A percentile compares a stretch with the other conserved stretches of the same genome.
Conservation (phyloP, 345 rosid species). For the Dipteronia dyeriana region DNA sequence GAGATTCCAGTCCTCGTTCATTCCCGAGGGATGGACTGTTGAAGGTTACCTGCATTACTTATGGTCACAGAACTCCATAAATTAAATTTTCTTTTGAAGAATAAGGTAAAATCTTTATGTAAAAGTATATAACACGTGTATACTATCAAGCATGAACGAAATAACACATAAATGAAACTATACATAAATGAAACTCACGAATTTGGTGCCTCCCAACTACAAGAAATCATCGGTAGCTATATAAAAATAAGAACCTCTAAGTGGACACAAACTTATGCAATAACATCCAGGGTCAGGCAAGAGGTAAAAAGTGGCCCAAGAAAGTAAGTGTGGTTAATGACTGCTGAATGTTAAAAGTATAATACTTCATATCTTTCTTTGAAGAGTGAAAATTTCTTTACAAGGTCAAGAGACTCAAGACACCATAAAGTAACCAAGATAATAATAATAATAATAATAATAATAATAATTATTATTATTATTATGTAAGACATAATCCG, state of each 20-base stretch:
- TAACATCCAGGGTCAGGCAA: neutral
- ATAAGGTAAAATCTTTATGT: too few species aligned
- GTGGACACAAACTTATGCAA: neutral
- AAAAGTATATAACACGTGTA: too few species aligned
- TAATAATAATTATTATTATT: too few species aligned
- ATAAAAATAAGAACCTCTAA: neutral
- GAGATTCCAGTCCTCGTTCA: neutral
- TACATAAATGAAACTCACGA: too few species aligned
- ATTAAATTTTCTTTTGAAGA: too few species aligned
- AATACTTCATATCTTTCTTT: neutral
- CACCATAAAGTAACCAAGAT: neutral
- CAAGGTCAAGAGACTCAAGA: neutral
- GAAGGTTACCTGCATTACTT: neutral
- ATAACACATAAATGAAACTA: too few species aligned
- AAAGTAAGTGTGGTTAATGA: neutral
- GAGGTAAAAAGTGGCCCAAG: neutral
- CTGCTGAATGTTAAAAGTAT: neutral
- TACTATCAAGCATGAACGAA: too few species aligned
- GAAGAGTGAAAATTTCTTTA: neutral
- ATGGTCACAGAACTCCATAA: neutral
- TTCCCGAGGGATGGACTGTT: neutral
- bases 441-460: too few species aligned
- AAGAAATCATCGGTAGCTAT: too few species aligned
- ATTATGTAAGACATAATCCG: neutral
- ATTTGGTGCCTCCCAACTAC: too few species aligned